These are phyloP conservation scores for Paecilomyces formosus DNA, from an alignment of 2,329 filamentous ascomycete species.

Conservation along the genomic window DNA sequence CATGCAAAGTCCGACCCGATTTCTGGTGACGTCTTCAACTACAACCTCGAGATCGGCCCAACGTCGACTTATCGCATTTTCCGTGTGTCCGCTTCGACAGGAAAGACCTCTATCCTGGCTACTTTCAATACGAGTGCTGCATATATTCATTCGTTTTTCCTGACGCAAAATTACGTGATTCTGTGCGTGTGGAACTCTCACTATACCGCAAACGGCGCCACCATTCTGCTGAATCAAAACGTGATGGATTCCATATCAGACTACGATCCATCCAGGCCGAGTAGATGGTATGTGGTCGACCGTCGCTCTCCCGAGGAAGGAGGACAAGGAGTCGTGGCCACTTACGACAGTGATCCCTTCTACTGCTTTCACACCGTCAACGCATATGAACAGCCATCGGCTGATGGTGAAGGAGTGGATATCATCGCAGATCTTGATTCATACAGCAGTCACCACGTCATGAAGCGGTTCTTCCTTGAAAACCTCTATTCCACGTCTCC, in stretches of 20 bases:
- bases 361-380: conserved; percentile 80
- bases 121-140: conserved; percentile 53
- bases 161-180: conserved; percentile 63
- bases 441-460: conserved; percentile 58
- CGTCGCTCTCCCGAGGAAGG: conserved; percentile 35
- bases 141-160: conserved; percentile 77
- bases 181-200: conserved; percentile 66
- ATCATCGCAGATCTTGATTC: conserved; percentile 60
- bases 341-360: conserved; percentile 59
- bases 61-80: conserved; percentile 62
- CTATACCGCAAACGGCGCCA: conserved; percentile 50
- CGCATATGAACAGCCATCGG: conserved; percentile 57
- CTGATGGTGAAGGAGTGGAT: conserved; percentile 31
- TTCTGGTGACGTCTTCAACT: conserved; percentile 74
- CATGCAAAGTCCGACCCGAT: conserved; percentile 65
- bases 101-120: conserved; percentile 63
- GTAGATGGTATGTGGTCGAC: conserved; percentile 70
- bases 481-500: conserved; percentile 54
- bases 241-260: conserved; percentile 60
- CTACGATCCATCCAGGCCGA: conserved; percentile 51
- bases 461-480: conserved; percentile 63
- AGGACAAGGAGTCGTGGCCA: conserved; percentile 59
- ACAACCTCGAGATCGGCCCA: conserved; percentile 61
- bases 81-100: conserved; percentile 53
- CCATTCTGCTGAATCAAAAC: conserved; percentile 58